Percentiles rank a stretch among this genome's conserved stretches.
phyloP scores from a whole-genome alignment of 2,329 filamentous ascomycete species.

The Cercospora sp. region DNA sequence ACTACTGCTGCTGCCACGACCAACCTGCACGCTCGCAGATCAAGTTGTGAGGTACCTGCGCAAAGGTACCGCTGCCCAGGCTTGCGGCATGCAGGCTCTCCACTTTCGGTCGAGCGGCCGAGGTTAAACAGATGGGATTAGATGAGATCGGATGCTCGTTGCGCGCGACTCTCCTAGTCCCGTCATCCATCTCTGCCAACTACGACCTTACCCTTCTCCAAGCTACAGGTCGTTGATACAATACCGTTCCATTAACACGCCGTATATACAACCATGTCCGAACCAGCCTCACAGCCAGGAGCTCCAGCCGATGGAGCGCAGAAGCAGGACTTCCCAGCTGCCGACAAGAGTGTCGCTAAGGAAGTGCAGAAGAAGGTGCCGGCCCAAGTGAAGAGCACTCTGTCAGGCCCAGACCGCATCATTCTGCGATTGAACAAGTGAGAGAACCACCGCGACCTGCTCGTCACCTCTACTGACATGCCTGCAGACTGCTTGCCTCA shows the following conservation, averaged over 20 bases:
- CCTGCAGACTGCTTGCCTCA: conserved; percentile 44
- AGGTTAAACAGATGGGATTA: conserved; percentile 11
- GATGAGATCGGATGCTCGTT: conserved; percentile 8
- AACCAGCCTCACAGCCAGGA: conserved; percentile 40
- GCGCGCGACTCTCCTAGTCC: conserved; percentile 1
- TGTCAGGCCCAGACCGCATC: conserved; percentile 41
- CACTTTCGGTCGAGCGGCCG: conserved; percentile 18
- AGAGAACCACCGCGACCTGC: too few species aligned
- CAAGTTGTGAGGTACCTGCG: background rate
- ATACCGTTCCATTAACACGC: background rate
- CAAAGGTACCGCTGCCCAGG: conserved; percentile 6
- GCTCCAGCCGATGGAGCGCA: conserved; percentile 39
- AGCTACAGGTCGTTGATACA: background rate
- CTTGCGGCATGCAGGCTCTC: conserved; percentile 4
- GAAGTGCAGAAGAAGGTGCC: conserved; percentile 35
- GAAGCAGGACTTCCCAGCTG: conserved; percentile 33
- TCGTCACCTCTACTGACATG: background rate
- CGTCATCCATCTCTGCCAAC: background rate
- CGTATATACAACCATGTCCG: conserved; percentile 37
- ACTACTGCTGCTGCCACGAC: background rate
- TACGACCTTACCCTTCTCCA: background rate
- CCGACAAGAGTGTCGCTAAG: conserved; percentile 36
- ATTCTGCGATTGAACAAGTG: conserved; percentile 50
- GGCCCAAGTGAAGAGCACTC: conserved; percentile 30
- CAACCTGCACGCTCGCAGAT: background rate